phyloP scores from a whole-genome alignment of 2,329 filamentous ascomycete genomes.

The Stemphylium lycopersici region DNA sequence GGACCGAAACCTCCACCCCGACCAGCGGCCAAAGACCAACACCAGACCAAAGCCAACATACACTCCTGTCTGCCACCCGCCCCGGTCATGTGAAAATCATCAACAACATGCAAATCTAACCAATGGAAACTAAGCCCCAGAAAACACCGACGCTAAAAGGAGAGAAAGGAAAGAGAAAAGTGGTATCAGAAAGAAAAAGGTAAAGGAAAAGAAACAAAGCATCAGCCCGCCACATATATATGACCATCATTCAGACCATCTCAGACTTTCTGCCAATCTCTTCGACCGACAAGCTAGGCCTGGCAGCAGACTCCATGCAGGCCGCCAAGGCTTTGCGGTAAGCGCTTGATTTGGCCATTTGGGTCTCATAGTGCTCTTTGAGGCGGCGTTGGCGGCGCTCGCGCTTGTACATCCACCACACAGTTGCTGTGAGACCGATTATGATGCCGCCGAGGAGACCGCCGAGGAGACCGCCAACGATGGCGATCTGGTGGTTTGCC shows the following conservation, averaged over 20 bases:
- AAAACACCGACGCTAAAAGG: slow-evolving; percentile 12
- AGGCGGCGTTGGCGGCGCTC: slow-evolving; percentile 40
- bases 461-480: slow-evolving; percentile 36
- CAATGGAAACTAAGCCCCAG: not conserved
- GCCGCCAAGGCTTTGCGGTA: slow-evolving; percentile 32
- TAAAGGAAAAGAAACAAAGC: not conserved
- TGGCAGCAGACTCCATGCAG: slow-evolving; percentile 9
- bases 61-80: not conserved
- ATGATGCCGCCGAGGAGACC: slow-evolving; percentile 32
- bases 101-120: not conserved
- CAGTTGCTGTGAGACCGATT: slow-evolving; percentile 16
- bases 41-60: not conserved
- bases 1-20: not conserved
- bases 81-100: not conserved
- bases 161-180: not conserved
- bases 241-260: not conserved
- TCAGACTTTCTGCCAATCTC: slow-evolving; percentile 1
- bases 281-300: slow-evolving; percentile 10
- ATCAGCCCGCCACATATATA: not conserved
- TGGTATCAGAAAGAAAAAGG: not conserved
- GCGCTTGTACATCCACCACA: slow-evolving; percentile 36
- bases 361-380: slow-evolving; percentile 45
- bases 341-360: slow-evolving; percentile 36
- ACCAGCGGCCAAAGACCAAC: slow-evolving; percentile 1
- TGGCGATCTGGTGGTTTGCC: slow-evolving; percentile 27